phyloP scores from a whole-genome alignment of 257 asterid species.

The Lycium barbarum region DNA sequence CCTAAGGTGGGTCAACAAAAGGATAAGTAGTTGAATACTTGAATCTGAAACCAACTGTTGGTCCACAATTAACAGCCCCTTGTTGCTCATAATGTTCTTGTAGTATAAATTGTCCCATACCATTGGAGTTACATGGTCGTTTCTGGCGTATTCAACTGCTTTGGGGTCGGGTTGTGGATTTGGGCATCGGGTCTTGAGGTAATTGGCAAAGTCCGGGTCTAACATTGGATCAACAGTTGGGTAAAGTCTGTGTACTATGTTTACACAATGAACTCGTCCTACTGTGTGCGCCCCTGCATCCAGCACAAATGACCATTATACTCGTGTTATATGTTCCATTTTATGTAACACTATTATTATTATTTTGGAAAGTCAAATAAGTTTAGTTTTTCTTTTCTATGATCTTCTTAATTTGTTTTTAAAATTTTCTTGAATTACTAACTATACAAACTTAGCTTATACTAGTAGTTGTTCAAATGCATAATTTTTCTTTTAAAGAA shows the following conservation, averaged over 20 bases:
- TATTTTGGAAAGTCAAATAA: no score
- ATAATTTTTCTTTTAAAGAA: no score
- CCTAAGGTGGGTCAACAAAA: no score
- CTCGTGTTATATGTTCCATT: no score
- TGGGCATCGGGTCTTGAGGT: conserved; percentile 77
- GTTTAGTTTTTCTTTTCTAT: no score
- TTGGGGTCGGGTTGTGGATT: conserved; percentile 53
- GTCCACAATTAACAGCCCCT: conserved; percentile 60
- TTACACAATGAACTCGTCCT: conserved; percentile 78
- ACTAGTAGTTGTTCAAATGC: no score
- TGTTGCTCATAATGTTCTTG: conserved; percentile 40
- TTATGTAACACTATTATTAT: no score
- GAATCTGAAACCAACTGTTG: conserved; percentile 64
- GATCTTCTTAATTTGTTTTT: no score
- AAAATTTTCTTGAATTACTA: no score
- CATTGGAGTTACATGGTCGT: conserved; percentile 64
- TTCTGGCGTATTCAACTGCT: conserved; percentile 58
- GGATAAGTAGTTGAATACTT: conserved; percentile 55
- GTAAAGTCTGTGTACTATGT: conserved; percentile 68
- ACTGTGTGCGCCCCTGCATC: conserved; percentile 76
- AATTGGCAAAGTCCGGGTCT: conserved; percentile 53
- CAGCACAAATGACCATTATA: no score
- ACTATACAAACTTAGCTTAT: no score
- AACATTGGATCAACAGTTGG: conserved; percentile 70
- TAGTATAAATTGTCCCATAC: conserved; percentile 5